A percentile compares a stretch with the other conserved stretches of the same genome.
Conservation (phyloP, 1,284 basidiomycete genomes). For the Rhodotorula sp. region DNA sequence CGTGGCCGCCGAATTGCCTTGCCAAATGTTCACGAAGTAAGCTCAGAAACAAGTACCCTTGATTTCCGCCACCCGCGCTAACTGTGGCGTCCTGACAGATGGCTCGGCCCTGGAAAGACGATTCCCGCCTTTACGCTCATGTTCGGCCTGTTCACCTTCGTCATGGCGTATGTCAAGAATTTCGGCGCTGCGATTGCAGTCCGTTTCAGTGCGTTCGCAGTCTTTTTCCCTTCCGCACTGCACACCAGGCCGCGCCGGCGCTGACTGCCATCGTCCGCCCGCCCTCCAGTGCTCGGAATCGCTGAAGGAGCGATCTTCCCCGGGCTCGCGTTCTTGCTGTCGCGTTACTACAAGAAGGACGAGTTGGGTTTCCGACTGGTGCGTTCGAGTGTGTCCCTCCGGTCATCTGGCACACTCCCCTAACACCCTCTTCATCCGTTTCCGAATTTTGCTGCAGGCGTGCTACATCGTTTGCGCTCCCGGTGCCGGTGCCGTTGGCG, state of each 20-base stretch:
- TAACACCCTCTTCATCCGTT: too few relatives aligned
- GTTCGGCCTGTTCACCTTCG: constrained; percentile 40
- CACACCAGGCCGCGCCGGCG: neutral
- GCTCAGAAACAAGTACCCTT: constrained; percentile 42
- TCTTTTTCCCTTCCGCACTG: too few relatives aligned
- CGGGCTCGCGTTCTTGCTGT: constrained; percentile 18
- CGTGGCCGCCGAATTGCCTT: constrained; percentile 60
- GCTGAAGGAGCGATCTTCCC: constrained; percentile 43
- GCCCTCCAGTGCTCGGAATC: constrained; percentile 36
- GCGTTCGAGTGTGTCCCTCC: neutral
- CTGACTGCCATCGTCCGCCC: neutral
- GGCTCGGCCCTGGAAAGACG: constrained; percentile 52
- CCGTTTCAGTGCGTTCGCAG: constrained; percentile 37
- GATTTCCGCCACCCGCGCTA: neutral
- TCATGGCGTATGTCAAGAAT: constrained; percentile 39
- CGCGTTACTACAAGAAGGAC: constrained; percentile 42
- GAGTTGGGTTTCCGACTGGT: constrained; percentile 48
- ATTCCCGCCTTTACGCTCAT: constrained; percentile 44
- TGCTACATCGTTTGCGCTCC: constrained; percentile 39
- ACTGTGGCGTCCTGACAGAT: neutral
- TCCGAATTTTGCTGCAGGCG: neutral
- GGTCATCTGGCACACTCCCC: too few relatives aligned
- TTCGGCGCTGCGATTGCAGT: constrained; percentile 44
- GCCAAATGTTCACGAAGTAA: constrained; percentile 58
- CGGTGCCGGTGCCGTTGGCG: constrained; percentile 46